These are phyloP conservation scores for Ophiocordyceps camponoti-saundersi DNA, from an alignment of 2,329 filamentous ascomycete species.

Conservation along the genomic window DNA sequence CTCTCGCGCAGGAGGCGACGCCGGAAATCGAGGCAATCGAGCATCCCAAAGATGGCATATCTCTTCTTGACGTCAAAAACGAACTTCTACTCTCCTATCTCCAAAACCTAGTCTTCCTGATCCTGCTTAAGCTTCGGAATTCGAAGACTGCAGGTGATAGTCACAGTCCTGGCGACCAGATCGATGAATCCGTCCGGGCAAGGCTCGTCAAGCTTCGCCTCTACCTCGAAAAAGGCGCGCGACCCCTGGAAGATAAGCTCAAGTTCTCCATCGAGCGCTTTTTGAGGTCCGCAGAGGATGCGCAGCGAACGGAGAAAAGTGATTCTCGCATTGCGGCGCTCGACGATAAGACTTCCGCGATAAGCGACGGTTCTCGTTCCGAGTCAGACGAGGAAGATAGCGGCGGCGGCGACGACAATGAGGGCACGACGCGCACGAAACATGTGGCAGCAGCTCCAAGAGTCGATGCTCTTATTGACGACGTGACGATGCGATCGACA, in stretches of 20 bases:
- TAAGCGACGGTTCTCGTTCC: conserved; percentile 7
- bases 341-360: conserved; percentile 6
- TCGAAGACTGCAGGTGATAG: conserved; percentile 11
- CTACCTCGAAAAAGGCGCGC: conserved; percentile 83
- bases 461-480: conserved; percentile 15
- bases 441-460: conserved; percentile 14
- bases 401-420: conserved; percentile 16
- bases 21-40: conserved; percentile 45
- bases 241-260: conserved; percentile 74
- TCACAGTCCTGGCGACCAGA: conserved; percentile 20
- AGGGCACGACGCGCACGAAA: conserved; percentile 5
- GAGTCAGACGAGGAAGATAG: conserved; percentile 12
- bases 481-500: conserved; percentile 11
- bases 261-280: conserved; percentile 96
- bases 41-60: conserved; percentile 74
- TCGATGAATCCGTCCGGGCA: conserved; percentile 51
- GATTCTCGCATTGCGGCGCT: conserved; percentile 12
- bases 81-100: conserved; percentile 93
- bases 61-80: conserved; percentile 88
- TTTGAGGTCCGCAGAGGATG: conserved; percentile 68
- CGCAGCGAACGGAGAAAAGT: conserved; percentile 28
- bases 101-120: conserved; percentile 80
- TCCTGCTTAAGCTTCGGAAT: conserved; percentile 63
- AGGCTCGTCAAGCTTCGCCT: conserved; percentile 86
- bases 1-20: conserved; percentile 48